These are phyloP conservation scores for Aspergillus intermedius DNA, from an alignment of 2,329 filamentous ascomycete species.

Conservation along the genomic window DNA sequence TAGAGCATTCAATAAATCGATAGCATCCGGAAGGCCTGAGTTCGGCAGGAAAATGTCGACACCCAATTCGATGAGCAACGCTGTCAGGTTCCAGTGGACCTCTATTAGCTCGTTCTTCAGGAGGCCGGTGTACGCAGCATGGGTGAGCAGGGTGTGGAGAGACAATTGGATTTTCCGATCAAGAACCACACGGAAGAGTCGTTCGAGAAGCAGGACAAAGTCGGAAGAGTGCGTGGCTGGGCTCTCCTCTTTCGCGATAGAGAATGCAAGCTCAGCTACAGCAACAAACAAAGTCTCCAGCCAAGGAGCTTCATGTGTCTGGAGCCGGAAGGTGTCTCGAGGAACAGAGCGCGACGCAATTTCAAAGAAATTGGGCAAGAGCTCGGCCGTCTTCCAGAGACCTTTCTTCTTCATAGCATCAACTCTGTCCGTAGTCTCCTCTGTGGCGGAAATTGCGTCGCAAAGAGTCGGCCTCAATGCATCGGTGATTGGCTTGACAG, in stretches of 20 bases:
- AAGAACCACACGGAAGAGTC: constrained; percentile 34
- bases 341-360: constrained; percentile 42
- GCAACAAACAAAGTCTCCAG: constrained; percentile 44
- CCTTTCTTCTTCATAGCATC: constrained; percentile 7
- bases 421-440: neutral
- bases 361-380: constrained; percentile 39
- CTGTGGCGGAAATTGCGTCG: constrained; percentile 4
- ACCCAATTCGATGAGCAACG: constrained; percentile 36
- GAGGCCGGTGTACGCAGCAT: constrained; percentile 37
- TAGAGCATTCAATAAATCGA: constrained; percentile 30
- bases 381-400: constrained; percentile 26
- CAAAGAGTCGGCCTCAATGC: constrained; percentile 31
- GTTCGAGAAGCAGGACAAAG: constrained; percentile 30
- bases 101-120: constrained; percentile 25
- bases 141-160: constrained; percentile 34
- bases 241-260: constrained; percentile 24
- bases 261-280: constrained; percentile 35
- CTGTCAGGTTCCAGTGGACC: constrained; percentile 36
- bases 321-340: constrained; percentile 36
- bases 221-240: constrained; percentile 17
- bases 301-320: constrained; percentile 44
- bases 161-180: constrained; percentile 34
- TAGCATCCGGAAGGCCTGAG: constrained; percentile 33
- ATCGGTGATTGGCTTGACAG: constrained; percentile 31
- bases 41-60: constrained; percentile 41